Conservation (phyloP, 2,329 filamentous ascomycete species). For the Colletotrichum somersetense region DNA sequence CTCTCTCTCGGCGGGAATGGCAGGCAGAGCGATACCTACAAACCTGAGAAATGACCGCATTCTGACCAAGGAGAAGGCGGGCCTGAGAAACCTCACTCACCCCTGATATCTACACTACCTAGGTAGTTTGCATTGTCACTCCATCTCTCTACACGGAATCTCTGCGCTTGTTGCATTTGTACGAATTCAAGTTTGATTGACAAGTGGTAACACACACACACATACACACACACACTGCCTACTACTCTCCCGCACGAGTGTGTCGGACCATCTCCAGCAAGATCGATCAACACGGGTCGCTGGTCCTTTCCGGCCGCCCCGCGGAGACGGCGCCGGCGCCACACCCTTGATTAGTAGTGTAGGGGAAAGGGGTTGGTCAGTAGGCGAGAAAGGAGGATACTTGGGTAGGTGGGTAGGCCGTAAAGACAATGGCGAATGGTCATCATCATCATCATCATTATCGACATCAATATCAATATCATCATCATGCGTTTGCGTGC, state of each 20-base stretch:
- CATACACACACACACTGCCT: conserved; percentile 4
- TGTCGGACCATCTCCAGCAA: conserved; percentile 18
- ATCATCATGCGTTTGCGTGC: conserved; percentile 18
- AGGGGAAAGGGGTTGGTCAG: neutral
- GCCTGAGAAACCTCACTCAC: neutral
- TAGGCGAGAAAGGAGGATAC: neutral
- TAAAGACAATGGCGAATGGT: neutral
- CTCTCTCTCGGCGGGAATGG: neutral
- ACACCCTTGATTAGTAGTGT: neutral
- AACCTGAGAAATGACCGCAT: conserved; percentile 20
- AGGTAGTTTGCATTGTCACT: neutral
- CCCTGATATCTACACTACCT: neutral
- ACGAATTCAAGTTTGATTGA: conserved; percentile 4
- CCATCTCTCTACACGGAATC: neutral
- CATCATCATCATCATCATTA: conserved; percentile 5
- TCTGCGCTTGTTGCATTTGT: conserved; percentile 2
- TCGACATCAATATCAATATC: neutral
- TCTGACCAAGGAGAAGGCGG: conserved; percentile 12
- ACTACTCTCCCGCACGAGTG: neutral
- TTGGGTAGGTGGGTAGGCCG: neutral
- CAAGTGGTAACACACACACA: conserved; percentile 19
- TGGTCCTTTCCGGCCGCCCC: conserved; percentile 25
- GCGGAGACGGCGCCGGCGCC: conserved; percentile 28
- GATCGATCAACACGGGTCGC: conserved; percentile 18
- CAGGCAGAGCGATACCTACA: neutral